These are phyloP conservation scores for Solanum chaucha DNA, from an alignment of 257 asterid genomes.

Conservation along the genomic window DNA sequence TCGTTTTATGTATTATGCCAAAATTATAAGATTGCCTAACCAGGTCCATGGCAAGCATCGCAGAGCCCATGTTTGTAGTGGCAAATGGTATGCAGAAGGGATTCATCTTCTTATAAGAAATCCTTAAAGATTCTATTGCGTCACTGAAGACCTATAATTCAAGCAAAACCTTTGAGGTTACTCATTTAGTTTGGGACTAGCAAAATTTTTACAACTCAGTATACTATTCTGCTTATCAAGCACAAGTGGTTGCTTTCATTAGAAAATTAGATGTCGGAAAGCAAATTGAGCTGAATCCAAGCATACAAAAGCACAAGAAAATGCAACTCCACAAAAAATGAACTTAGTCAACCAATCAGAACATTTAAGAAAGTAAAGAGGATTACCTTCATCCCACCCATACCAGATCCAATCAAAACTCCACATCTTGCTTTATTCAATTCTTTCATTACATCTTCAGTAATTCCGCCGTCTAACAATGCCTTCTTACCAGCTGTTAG, in stretches of 20 bases:
- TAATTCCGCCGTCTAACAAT: slow-evolving; percentile 46
- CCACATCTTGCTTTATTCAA: slow-evolving; percentile 52
- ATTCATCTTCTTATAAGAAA: slow-evolving; percentile 80
- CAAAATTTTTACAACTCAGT: not conserved
- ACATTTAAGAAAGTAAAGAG: not conserved
- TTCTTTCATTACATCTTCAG: slow-evolving; percentile 49
- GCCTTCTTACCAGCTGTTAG: slow-evolving; percentile 70
- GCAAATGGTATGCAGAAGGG: slow-evolving; percentile 94
- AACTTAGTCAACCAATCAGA: not conserved
- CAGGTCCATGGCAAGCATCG: slow-evolving; percentile 19
- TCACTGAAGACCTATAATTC: slow-evolving; percentile 49
- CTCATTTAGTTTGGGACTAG: not conserved
- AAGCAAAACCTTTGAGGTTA: not conserved
- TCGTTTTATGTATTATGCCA: not conserved
- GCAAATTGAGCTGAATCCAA: not conserved
- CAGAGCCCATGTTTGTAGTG: slow-evolving; percentile 42
- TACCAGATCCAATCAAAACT: slow-evolving; percentile 67
- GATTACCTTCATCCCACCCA: slow-evolving; percentile 90
- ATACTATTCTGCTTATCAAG: not conserved
- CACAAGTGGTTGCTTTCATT: not conserved
- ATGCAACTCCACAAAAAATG: not conserved
- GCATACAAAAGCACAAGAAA: not conserved
- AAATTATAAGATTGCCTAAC: not conserved
- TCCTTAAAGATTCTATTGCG: slow-evolving; percentile 77
- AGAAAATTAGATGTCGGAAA: not conserved